A percentile compares a stretch with the other conserved stretches of the same genome.
Conservation (phyloP, 768 basidiomycete genomes). For the Tylopilus rubrobrunneus region DNA sequence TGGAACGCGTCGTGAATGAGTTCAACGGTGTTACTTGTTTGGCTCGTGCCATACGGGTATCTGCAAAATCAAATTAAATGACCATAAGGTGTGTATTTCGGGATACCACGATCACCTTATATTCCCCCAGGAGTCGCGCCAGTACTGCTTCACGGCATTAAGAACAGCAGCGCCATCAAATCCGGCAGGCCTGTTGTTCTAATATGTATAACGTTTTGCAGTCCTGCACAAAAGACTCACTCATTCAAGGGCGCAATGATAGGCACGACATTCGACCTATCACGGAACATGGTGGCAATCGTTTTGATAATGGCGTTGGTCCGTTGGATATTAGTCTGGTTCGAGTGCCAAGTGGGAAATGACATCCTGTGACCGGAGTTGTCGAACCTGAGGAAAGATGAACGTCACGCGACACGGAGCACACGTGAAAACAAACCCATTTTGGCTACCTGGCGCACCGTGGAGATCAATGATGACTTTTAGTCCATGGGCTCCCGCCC, state of each 20-base stretch:
- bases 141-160: constrained; percentile 53
- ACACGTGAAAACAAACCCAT: constrained; percentile 47
- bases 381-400: constrained; percentile 52
- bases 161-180: constrained; percentile 53
- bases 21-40: constrained; percentile 54
- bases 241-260: constrained; percentile 78
- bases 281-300: constrained; percentile 57
- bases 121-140: constrained; percentile 69
- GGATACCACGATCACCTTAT: constrained; percentile 46
- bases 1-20: constrained; percentile 82
- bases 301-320: constrained; percentile 62
- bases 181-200: constrained; percentile 63
- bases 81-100: neutral
- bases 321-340: constrained; percentile 60
- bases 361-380: constrained; percentile 69
- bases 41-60: constrained; percentile 41
- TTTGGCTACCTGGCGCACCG: constrained; percentile 81
- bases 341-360: constrained; percentile 67
- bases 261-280: constrained; percentile 51
- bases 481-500: constrained; percentile 67
- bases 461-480: constrained; percentile 83
- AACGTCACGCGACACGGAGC: neutral
- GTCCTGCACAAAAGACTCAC: constrained; percentile 36
- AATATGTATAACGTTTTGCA: neutral
- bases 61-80: constrained; percentile 18